Base-by-base conservation (phyloP, 2,329 filamentous ascomycete genomes). In the Cercospora citrullina region DNA sequence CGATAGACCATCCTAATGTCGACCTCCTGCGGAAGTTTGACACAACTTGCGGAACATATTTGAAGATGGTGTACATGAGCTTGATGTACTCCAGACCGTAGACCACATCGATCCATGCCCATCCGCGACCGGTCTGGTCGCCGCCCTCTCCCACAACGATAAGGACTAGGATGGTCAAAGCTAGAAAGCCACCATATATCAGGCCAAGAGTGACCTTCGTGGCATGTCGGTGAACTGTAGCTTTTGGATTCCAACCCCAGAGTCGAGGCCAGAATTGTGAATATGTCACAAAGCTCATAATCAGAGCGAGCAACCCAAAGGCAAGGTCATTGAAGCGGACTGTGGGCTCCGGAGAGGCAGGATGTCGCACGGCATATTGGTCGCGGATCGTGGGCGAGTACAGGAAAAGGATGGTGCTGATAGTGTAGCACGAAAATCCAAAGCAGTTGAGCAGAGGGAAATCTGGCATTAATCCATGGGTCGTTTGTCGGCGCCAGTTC, bases 281-380 rank as follows among this genome's bases (percentile, higher is more conserved):
- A 69, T 91, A 89, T n/a, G 89, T 87, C 65, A 97, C 78, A 53
- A 87, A 74, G 73, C 89, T 92, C 70, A 96, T 81, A 9, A 93
- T 70, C 16, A 93, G 83, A 36, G 91, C 94, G 81, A 98, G 94
- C 3, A 88, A 83, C 16, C 94, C 93, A 78, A 98, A 98, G 14
- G 89, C 87, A 68, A 98, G 86, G 81, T 99, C 95, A 81, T 98
- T 98, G 80, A 92, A 87, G 65, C 91, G 88, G 31, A 97, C 94
- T 0, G 94, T 95, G 3, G 94, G 93, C 53, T 90, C 87, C 7
- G 92, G 89, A 4, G 90, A 88, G 57, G 86, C 80, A 2, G 87
- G 87, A 79, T 98, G 88, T 68, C 95, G 89, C 18, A 87, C 85
- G 23, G 93, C 93, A 82, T 99, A 99, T 78, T 98, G 92, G 39